phyloP scores from a whole-genome alignment of 495 filamentous ascomycete species.

The Bacidia gigantensis region DNA sequence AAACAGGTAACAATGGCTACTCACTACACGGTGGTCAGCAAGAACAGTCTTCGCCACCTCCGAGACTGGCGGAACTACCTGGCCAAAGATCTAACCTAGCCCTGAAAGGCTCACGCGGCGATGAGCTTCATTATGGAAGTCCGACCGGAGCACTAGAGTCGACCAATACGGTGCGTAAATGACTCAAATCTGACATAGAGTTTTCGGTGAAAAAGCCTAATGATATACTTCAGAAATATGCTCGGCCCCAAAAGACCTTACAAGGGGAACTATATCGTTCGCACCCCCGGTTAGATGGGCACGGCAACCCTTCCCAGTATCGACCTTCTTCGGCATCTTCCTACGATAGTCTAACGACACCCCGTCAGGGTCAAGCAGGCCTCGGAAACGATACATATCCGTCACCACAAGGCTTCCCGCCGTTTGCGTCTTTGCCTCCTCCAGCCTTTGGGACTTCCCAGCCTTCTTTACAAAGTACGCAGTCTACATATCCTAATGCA shows the following conservation, averaged over 20 bases:
- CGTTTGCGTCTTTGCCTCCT: constrained; percentile 14
- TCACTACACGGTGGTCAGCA: constrained; percentile 9
- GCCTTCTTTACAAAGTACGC: constrained; percentile 8
- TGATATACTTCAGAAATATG: constrained; percentile 8
- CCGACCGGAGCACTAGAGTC: constrained; percentile 9
- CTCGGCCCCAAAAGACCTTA: constrained; percentile 8
- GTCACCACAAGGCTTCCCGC: constrained; percentile 17
- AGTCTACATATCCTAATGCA: constrained; percentile 3
- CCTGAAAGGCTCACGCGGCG: constrained; percentile 16
- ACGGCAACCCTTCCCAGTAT: constrained; percentile 24
- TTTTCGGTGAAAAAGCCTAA: constrained; percentile 5
- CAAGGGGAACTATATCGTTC: constrained; percentile 10
- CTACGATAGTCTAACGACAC: constrained; percentile 9
- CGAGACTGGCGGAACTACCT: constrained; percentile 5
- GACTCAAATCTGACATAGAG: constrained; percentile 3
- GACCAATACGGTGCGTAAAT: constrained; percentile 6
- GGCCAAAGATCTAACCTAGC: constrained; percentile 7
- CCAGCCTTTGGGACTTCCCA: constrained; percentile 14
- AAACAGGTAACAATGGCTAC: constrained; percentile 3
- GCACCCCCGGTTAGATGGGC: constrained; percentile 20
- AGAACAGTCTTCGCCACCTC: constrained; percentile 8
- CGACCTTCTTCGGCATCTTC: constrained; percentile 14
- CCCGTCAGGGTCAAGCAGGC: constrained; percentile 10
- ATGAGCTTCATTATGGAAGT: constrained; percentile 17
- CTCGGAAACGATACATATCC: constrained; percentile 4